phyloP scores from a whole-genome alignment of 1,284 basidiomycete genomes.

The Amylostereum areolatum region DNA sequence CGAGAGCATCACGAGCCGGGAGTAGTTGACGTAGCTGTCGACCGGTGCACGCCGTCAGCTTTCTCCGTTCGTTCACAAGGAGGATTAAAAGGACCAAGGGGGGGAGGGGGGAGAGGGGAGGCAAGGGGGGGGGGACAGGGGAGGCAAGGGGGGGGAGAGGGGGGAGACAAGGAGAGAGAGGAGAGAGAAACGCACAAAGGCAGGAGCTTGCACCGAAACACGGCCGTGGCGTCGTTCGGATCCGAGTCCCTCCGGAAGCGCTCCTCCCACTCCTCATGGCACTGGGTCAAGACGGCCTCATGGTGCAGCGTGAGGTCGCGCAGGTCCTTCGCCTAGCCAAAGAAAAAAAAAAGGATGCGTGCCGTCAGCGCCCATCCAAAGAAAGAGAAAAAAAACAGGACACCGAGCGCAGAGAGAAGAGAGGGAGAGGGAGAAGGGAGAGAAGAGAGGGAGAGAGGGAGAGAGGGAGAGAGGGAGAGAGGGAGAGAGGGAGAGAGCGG shows the following conservation, averaged over 20 bases:
- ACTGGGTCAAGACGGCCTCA: too few species aligned
- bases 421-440: too few species aligned
- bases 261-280: conserved; percentile 59
- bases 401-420: background rate
- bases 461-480: too few species aligned
- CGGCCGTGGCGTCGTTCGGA: conserved; percentile 56
- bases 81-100: too few species aligned
- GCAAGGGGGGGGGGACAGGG: too few species aligned
- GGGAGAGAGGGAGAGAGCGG: too few species aligned
- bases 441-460: too few species aligned
- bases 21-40: conserved; percentile 68
- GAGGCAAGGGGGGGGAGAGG: too few species aligned
- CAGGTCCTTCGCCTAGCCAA: conserved; percentile 67
- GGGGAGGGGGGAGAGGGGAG: too few species aligned
- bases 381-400: background rate
- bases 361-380: background rate
- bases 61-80: background rate
- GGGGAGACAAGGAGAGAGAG: too few species aligned
- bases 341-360: too few species aligned
- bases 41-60: conserved; percentile 13
- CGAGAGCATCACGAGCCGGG: conserved; percentile 79
- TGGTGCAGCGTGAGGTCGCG: too few species aligned
- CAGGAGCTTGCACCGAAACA: conserved; percentile 61
- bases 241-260: conserved; percentile 54
- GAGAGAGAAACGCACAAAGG: conserved; percentile 55